Conservation (phyloP, 768 basidiomycete genomes). For the Termitomyces sp. region DNA sequence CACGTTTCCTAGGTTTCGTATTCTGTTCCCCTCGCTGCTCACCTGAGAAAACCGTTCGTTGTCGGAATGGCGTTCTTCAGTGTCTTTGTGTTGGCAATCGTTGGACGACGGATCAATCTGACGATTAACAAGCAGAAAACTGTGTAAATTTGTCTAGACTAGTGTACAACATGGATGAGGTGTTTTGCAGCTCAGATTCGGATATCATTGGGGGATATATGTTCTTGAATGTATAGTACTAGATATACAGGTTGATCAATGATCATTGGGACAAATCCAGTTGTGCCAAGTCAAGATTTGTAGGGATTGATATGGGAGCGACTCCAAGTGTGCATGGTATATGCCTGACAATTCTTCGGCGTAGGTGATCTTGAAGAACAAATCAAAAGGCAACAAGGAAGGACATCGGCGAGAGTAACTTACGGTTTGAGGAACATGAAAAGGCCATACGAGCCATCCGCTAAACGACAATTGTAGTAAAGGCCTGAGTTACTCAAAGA, state of each 20-base stretch:
- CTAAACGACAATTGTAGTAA: conserved; percentile 35
- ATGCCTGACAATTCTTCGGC: conserved; percentile 19
- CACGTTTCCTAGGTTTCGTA: conserved; percentile 66
- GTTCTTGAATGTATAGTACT: background rate
- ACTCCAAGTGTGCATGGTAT: conserved; percentile 14
- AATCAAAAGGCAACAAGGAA: background rate
- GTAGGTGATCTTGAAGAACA: conserved; percentile 23
- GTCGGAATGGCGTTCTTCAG: conserved; percentile 67
- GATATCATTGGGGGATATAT: background rate
- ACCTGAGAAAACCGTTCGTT: conserved; percentile 80
- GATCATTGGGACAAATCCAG: background rate
- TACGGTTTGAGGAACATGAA: conserved; percentile 45
- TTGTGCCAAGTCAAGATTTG: background rate
- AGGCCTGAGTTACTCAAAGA: conserved; percentile 33
- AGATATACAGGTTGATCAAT: conserved; percentile 3
- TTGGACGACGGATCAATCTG: conserved; percentile 40
- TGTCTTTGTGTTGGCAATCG: conserved; percentile 49
- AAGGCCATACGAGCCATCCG: conserved; percentile 32
- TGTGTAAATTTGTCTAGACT: conserved; percentile 16
- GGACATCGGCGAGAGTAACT: conserved; percentile 16
- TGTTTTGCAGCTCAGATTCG: background rate
- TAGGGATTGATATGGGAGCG: conserved; percentile 9
- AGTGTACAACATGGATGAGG: conserved; percentile 7
- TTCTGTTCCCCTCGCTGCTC: conserved; percentile 72
- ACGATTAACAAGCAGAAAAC: conserved; percentile 40